Base-by-base conservation (phyloP, 352 stramenopile genomes). In the Phytophthora citrophthora region DNA sequence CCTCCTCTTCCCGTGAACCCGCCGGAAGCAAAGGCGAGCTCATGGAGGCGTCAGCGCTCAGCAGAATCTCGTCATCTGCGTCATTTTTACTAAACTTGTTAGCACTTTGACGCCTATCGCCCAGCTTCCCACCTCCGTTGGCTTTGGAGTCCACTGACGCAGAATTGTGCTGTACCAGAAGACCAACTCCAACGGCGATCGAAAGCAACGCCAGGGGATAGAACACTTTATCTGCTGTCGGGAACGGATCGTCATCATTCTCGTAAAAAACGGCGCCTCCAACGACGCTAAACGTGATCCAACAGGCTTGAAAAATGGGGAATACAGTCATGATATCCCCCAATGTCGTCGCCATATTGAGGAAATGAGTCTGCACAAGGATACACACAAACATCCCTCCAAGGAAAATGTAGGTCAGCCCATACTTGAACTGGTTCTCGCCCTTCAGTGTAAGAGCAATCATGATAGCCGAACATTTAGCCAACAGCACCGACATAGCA, bases 241-340 rank as follows among this genome's bases (percentile, higher is more conserved):
- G 68, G 43, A 88, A 74, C 16, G 86, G 78, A 9, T 78, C 76
- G 20, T 86, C 62, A 50, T 91, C 82, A 4, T 86, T 77, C 41
- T 93, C 84, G 65, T 96, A 96, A 39, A 96, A 96, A 3, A 96
- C 76, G 5, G 86, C 85, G 9, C 88, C 88, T 7, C 88, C 88
- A 40, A 96, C 76, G 27, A 96, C 88, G 43, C 86, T 94, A 47
- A 96, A 96, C 26, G 81, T 91, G 60, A 96, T 96, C 88, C 88
- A 96, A 54, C 78, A 93, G 29, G 86, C 84, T 57, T 96, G 88
- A 59, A 96, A 96, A 64, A 91, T 93, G 16, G 88, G 88, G 52
- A 93, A 96, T 34, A 96, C 88, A 11, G 86, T 96, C 86, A 96
- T 95, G 68, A 92, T 94, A 60, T 96, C 85, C 12, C 88, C 88